Conservation (phyloP, 2,329 filamentous ascomycete genomes). For the Curvularia sp. region DNA sequence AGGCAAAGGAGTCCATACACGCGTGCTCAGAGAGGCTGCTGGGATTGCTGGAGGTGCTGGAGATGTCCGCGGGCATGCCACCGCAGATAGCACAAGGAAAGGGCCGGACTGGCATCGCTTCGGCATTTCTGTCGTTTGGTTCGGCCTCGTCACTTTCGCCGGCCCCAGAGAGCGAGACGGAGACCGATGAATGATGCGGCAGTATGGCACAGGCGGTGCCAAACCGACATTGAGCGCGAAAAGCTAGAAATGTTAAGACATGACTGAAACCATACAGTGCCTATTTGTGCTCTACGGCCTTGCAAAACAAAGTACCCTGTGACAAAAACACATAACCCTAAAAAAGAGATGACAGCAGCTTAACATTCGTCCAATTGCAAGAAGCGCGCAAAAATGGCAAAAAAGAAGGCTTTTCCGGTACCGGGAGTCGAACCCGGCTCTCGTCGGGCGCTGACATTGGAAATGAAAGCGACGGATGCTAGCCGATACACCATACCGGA, state of each 20-base stretch:
- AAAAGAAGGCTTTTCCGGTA: slow-evolving; percentile 21
- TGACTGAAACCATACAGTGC: too few relatives aligned
- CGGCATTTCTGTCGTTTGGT: slow-evolving; percentile 27
- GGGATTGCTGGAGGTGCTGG: slow-evolving; percentile 44
- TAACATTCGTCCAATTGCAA: too few relatives aligned
- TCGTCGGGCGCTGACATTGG: slow-evolving; percentile 26
- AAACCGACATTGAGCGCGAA: neutral
- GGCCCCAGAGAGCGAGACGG: slow-evolving; percentile 32
- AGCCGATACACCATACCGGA: slow-evolving; percentile 32
- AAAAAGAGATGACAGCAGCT: too few relatives aligned
- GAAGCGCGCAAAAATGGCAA: neutral
- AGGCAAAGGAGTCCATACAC: slow-evolving; percentile 44
- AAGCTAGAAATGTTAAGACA: too few relatives aligned
- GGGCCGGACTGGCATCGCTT: neutral
- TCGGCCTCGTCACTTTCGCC: slow-evolving; percentile 34
- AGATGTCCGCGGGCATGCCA: slow-evolving; percentile 27
- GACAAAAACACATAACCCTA: too few relatives aligned
- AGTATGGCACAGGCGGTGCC: neutral
- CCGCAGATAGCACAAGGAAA: slow-evolving; percentile 16
- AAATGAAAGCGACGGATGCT: slow-evolving; percentile 34
- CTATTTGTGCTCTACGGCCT: neutral
- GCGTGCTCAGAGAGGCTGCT: slow-evolving; percentile 46
- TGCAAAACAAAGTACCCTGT: neutral
- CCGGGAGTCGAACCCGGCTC: slow-evolving; percentile 33
- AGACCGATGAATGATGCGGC: slow-evolving; percentile 8